phyloP scores from a whole-genome alignment of 108 stramenopile genomes.

The Epithemia pelagica region DNA sequence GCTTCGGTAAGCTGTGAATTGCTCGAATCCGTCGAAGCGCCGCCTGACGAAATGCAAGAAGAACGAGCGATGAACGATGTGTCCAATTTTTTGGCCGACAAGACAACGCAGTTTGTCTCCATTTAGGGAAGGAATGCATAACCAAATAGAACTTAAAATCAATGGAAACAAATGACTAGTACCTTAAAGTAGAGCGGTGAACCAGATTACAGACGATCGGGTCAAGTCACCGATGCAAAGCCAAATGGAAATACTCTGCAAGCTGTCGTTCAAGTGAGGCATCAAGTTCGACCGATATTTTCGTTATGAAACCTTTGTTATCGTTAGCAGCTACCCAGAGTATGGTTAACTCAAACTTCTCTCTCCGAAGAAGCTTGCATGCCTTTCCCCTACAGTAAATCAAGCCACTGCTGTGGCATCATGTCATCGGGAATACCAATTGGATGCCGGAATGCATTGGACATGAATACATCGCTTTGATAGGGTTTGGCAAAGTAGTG shows the following conservation, averaged over 20 bases:
- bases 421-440: constrained; percentile 45
- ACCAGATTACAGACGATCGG: too few species aligned
- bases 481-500: constrained; percentile 30
- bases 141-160: not conserved
- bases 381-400: not conserved
- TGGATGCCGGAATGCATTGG: constrained; percentile 44
- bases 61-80: constrained; percentile 5
- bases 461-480: constrained; percentile 31
- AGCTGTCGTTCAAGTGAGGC: too few species aligned
- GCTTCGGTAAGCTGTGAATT: constrained; percentile 33
- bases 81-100: not conserved
- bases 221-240: too few species aligned
- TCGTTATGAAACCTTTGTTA: too few species aligned
- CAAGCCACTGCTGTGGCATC: constrained; percentile 46
- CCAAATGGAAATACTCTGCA: too few species aligned
- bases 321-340: too few species aligned
- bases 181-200: too few species aligned
- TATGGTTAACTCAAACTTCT: too few species aligned
- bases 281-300: too few species aligned
- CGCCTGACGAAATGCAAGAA: not conserved
- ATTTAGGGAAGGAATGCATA: constrained; percentile 1
- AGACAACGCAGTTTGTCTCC: not conserved
- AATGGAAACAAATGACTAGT: too few species aligned
- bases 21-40: constrained; percentile 12
- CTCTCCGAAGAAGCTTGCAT: too few species aligned